Evolutionary conservation across 2,329 filamentous ascomycete species (phyloP).

Genomic region (Exophiala bonariae): DNA sequence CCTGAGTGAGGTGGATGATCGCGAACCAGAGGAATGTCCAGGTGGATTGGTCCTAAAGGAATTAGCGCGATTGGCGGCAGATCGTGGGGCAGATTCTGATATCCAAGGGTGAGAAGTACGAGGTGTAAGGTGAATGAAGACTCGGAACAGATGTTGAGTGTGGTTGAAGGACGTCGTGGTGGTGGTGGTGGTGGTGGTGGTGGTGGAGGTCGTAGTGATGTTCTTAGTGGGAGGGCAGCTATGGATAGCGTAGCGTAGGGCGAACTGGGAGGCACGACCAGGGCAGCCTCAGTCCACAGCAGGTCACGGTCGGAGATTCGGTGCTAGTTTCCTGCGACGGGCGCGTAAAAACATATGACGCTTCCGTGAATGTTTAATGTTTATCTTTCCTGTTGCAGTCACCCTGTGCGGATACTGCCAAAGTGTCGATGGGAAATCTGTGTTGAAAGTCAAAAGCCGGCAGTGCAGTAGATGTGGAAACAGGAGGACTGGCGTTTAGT

Average conservation of each 20-base stretch:
- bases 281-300: too few species aligned
- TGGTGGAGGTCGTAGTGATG: neutral
- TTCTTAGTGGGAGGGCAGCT: neutral
- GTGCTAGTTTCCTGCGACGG: too few species aligned
- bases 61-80: constrained; percentile 10
- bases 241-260: too few species aligned
- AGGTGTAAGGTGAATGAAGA: neutral
- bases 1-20: constrained; percentile 9
- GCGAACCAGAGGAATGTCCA: constrained; percentile 1
- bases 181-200: constrained; percentile 1
- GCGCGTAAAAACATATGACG: too few species aligned
- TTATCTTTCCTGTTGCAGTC: too few species aligned
- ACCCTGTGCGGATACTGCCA: too few species aligned
- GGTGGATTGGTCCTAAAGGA: constrained; percentile 3
- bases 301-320: too few species aligned
- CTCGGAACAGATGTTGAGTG: too few species aligned
- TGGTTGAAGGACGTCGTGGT: neutral
- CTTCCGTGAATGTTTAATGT: too few species aligned
- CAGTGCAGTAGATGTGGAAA: neutral
- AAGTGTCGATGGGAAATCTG: too few species aligned
- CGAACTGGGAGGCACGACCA: too few species aligned
- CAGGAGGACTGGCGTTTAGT: neutral
- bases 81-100: constrained; percentile 15
- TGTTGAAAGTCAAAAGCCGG: too few species aligned
- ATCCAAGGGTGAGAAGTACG: neutral